phyloP scores from a whole-genome alignment of 2,329 filamentous ascomycete species.

The Teratosphaeria zuluensis region DNA sequence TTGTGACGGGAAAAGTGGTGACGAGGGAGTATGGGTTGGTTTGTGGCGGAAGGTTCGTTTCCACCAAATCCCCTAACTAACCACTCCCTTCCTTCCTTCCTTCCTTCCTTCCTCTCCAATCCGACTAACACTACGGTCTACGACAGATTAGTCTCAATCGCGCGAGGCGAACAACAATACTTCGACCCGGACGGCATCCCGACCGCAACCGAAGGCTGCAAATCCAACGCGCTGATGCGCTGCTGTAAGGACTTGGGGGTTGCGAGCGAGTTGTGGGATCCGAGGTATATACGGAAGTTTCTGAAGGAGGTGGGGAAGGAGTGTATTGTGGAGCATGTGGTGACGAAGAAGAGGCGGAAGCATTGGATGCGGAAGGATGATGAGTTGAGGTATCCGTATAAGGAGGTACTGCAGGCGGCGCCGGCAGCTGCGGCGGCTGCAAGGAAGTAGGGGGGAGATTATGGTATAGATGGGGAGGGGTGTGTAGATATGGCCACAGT shows the following conservation, averaged over 20 bases:
- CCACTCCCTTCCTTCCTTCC: neutral
- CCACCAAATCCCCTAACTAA: too few relatives aligned
- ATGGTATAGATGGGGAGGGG: neutral
- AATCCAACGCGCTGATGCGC: slow-evolving; percentile 93
- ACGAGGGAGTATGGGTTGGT: slow-evolving; percentile 92
- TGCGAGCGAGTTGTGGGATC: slow-evolving; percentile 93
- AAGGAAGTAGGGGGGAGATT: neutral
- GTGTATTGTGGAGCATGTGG: slow-evolving; percentile 79
- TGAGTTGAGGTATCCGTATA: slow-evolving; percentile 55
- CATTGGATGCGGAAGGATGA: slow-evolving; percentile 81
- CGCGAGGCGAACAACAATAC: slow-evolving; percentile 89
- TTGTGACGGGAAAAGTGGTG: slow-evolving; percentile 68
- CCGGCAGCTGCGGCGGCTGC: neutral
- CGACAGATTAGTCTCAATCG: too few relatives aligned
- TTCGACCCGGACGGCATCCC: slow-evolving; percentile 85
- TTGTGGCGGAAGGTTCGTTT: slow-evolving; percentile 68
- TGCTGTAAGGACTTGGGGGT: slow-evolving; percentile 98
- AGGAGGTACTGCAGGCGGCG: slow-evolving; percentile 30
- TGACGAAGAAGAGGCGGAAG: slow-evolving; percentile 81
- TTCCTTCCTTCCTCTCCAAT: too few relatives aligned
- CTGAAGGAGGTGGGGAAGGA: slow-evolving; percentile 66
- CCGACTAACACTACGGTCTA: too few relatives aligned
- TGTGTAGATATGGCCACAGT: neutral
- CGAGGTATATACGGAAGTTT: slow-evolving; percentile 76
- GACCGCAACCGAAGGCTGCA: slow-evolving; percentile 91